Base-by-base conservation (phyloP, 2,329 filamentous ascomycete genomes). In the Hypoxylon sp. region DNA sequence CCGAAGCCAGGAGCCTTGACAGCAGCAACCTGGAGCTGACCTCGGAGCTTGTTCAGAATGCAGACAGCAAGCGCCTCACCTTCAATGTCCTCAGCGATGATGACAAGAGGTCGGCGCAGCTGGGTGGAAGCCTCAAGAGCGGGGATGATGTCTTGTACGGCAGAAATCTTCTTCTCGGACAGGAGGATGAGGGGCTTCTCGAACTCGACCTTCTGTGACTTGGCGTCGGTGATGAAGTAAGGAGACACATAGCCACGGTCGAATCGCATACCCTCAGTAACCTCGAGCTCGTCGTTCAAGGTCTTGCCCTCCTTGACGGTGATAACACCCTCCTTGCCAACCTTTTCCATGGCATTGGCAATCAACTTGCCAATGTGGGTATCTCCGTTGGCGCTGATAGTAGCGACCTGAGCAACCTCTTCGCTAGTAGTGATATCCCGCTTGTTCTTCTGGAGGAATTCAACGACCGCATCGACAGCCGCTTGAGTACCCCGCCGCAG, bases 281-380 rank as follows among this genome's bases (percentile, higher is more conserved):
- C 91, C 86, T 99, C 96, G 62, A 99, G 91, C 89, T 99, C 96
- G 76, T 99, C 96, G 77, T 93, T 90, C 79, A 97, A 91, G 67
- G 96, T 98, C 92, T 98, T 99, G 81, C 96, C 96, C 88, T 99
- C 96, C 91, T 99, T 99, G 79, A 98, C 95, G 65, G 96, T 99
- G 82, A 99, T 99, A 79, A 99, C 96, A 87, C 96, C 96, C 87
- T 99, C 96, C 89, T 99, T 99, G 83, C 96, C 96, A 72, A 99
- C 96, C 89, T 97, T 97, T 89, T 99, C 96, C 96, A 99, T 99
- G 75, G 96, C 96, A 80, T 90, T 98, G 80, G 96, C 94, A 81
- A 99, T 96, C 80, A 99, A 89, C 84, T 93, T 91, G 77, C 96
- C 96, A 78, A 99, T 93, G 84, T 98, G 94, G 65, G 89, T 90